Base-by-base conservation (phyloP, 169 alveolate genomes). In the Babesia ovis region DNA sequence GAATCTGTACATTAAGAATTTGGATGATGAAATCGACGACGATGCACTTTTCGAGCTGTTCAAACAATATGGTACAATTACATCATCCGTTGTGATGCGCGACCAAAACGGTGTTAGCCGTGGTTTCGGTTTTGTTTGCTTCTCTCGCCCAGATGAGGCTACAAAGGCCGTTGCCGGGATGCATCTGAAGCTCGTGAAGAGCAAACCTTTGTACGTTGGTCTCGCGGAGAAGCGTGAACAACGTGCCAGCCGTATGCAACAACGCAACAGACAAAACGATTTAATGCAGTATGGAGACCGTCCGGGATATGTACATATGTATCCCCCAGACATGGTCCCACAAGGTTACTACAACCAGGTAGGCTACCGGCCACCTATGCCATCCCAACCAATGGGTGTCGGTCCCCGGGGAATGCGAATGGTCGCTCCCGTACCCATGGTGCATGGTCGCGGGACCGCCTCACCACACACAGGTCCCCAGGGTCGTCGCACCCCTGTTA, bases 111-210 rank as follows among this genome's bases (percentile, higher is more conserved):
- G 96, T n/a, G 93, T 85, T 31, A 92, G 97, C 50, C 93, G 95
- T 81, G 99, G 99, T 39, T 98, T 97, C 76, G 99, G 99, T 32
- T 98, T 95, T 80, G 99, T 97, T 23, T 96, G 98, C 90, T 98
- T 95, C 91, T 86, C 91, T 56, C 82, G 94, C 22, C 97, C 97
- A 16, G 98, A 96, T 60, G 99, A 96, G 84, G 99, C 99, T 12
- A 94, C 96, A 32, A 94, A 92, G 83, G 99, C 99, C 11, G 96
- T 96, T 45, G 92, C 98, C 32, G 99, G 95, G 80, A 97, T 95
- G 98, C 97, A 95, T 70, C 79, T 94, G 79, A 94, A 93, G 90
- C 85, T 89, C 51, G 90, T 91, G 14, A 83, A 91, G 70, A 88
- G 83, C 51, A 95, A 95, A 85, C 98, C 98, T 9, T 83, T 95